Evolutionary conservation across 2,329 filamentous ascomycete genomes (phyloP).

Genomic region (Colletotrichum sp.): DNA sequence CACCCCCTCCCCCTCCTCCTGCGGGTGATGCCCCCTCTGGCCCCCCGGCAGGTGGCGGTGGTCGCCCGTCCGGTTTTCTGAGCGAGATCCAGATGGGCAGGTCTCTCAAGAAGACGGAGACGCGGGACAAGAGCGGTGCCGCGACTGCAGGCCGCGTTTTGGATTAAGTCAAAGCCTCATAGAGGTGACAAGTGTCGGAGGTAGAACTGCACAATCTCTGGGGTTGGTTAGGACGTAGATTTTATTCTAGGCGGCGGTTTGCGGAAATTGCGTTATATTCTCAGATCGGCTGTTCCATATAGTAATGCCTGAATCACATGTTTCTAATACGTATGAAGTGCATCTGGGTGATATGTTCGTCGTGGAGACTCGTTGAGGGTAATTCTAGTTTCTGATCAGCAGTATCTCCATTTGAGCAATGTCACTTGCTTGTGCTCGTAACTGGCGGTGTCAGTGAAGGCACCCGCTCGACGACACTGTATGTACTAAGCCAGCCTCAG

Average conservation of each 20-base stretch:
- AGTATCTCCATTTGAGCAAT: background rate
- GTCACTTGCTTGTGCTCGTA: background rate
- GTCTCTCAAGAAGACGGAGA: slow-evolving; percentile 84
- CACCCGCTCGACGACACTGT: background rate
- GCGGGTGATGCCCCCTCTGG: slow-evolving; percentile 43
- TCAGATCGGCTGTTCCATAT: background rate
- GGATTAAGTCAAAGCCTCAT: slow-evolving; percentile 39
- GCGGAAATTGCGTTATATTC: background rate
- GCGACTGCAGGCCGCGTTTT: slow-evolving; percentile 78
- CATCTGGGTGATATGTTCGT: background rate
- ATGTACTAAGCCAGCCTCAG: background rate
- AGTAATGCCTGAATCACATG: slow-evolving; percentile 4
- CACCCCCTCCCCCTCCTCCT: slow-evolving; percentile 49
- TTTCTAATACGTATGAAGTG: background rate
- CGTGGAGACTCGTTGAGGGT: background rate
- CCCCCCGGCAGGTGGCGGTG: slow-evolving; percentile 53
- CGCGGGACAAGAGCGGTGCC: slow-evolving; percentile 82
- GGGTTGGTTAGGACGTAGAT: background rate
- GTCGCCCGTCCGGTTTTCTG: slow-evolving; percentile 69
- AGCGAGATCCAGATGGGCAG: slow-evolving; percentile 84
- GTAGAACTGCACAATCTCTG: background rate
- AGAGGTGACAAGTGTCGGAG: background rate
- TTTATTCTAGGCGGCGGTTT: background rate
- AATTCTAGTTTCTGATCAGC: background rate
- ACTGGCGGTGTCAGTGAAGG: background rate